phyloP scores from a whole-genome alignment of 306 rosid species.

The Fagus sylvatica region DNA sequence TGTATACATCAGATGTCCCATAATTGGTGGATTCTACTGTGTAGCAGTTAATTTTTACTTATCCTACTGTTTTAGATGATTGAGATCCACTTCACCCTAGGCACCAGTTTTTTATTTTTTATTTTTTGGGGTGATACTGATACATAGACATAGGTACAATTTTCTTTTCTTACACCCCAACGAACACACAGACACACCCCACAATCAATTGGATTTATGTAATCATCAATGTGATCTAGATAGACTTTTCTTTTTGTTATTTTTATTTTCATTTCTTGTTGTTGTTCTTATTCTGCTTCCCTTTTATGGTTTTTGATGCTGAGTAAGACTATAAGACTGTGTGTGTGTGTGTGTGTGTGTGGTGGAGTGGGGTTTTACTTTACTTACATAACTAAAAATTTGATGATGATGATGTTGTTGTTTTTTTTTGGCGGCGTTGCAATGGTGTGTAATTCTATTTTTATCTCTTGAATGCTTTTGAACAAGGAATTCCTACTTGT shows the following conservation, averaged over 20 bases:
- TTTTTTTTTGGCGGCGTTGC: slow-evolving; percentile 19
- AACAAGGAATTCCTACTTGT: not conserved
- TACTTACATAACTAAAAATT: too few species aligned
- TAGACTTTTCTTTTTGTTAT: not conserved
- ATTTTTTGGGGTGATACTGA: not conserved
- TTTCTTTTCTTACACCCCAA: not conserved
- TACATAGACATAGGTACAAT: not conserved
- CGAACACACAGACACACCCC: not conserved
- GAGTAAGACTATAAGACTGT: not conserved
- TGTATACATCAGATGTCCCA: not conserved
- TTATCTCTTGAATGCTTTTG: slow-evolving; percentile 13
- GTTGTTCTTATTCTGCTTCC: not conserved
- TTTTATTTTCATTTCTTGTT: not conserved
- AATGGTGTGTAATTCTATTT: slow-evolving; percentile 18
- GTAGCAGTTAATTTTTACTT: not conserved
- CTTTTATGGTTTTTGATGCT: not conserved
- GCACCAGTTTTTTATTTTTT: too few species aligned
- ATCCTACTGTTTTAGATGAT: not conserved
- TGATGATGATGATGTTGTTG: slow-evolving; percentile 1
- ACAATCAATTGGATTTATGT: not conserved
- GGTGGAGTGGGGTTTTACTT: not conserved
- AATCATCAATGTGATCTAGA: not conserved
- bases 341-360: not conserved
- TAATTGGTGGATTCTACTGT: not conserved
- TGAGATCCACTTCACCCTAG: not conserved